Base-by-base conservation (phyloP, 257 asterid species). In the Anisodus tanguticus region DNA sequence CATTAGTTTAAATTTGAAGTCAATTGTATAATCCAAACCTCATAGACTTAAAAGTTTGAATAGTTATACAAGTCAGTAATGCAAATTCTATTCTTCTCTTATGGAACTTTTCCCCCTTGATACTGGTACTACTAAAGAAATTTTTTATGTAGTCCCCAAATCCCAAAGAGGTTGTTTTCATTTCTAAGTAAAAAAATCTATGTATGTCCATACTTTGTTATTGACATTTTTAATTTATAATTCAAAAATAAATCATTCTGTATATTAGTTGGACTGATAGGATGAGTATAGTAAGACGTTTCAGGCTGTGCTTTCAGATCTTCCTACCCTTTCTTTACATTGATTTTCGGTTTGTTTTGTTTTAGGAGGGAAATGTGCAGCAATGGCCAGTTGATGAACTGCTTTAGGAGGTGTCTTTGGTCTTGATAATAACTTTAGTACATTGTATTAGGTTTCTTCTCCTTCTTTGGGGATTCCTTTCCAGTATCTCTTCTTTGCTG, bases 281-380 rank as follows among this genome's bases (percentile, higher is more conserved):
- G 22, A 62, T 1, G 55, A 70, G 2, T 70, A 79, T 41, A 41
- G 1, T 8, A 11, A 22, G 26, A 1, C 39, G 66, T 80, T 59
- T 59, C 72, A 9, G 10, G 26, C 45, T 39, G 43, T 39, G 43
- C 43, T 39, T 39, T 39, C 43, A 4, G 3, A 39, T 39, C 43
- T 39, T 39, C 45, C 45, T 2, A 70, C 15, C 57, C 77, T 82
- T 67, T n/a, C 7, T 84, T 67, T n/a, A 72, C 26, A 1, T 17
- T 26, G 49, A 76, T 68, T 77, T 84, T 85, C n/a, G 60, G 74
- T 82, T 62, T 83, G 17, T 84, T 31, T 82, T 66, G 53, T 51
- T 39, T 84, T 72, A 79, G 84, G 91, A 89, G 88, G 86, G 54
- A 60, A 84, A 39, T 88, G 87, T 57, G 86, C 90, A 81, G 89